Base-by-base conservation (phyloP, 768 basidiomycete genomes). In the Pholiota conissans region DNA sequence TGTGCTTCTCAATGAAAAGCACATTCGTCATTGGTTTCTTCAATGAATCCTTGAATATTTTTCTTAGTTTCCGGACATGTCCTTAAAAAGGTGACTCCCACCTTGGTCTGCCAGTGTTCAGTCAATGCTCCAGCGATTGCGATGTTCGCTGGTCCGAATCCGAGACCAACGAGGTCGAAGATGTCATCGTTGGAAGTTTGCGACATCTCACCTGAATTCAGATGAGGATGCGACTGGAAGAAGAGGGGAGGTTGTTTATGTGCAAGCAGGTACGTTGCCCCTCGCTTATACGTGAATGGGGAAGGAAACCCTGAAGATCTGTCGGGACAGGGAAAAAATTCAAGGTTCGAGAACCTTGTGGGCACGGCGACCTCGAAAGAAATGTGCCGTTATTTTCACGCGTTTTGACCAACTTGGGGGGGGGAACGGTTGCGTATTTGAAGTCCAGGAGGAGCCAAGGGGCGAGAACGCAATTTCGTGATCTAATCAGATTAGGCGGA, bases 141-240 rank as follows among this genome's bases (percentile, higher is more conserved):
- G 55, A 84, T 69, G 62, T 82, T 81, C 2, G 81, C 76, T 22
- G 82, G 82, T 10, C 82, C 82, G 54, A 82, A 83, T 2, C 82
- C 82, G 14, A 82, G 63, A 46, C 80, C 79, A 53, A 84, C 70
- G 26, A 81, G 61, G 67, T 84, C 81, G 68, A 74, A 78, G 18
- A 73, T 58, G 13, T 52, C 58, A 16, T 69, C 66, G 13, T 61
- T 32, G 13, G 61, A 56, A 52, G 63, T 60, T 45, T 57, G 49
- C 60, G 55, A 52, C 61, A 66, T 68, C 40, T 57, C 56, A 58
- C 51, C 40, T 39, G 35, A 24, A 40, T 39, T 22, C 28, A 58
- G 45, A 27, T 34, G 37, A 22, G 42, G 28, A 40, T 30, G 39
- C n/a, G 16, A 7, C 8, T 7, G n/a, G 4, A 40, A 40, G n/a